phyloP scores from a whole-genome alignment of 106 monocot genomes.

The Allium cepa region DNA sequence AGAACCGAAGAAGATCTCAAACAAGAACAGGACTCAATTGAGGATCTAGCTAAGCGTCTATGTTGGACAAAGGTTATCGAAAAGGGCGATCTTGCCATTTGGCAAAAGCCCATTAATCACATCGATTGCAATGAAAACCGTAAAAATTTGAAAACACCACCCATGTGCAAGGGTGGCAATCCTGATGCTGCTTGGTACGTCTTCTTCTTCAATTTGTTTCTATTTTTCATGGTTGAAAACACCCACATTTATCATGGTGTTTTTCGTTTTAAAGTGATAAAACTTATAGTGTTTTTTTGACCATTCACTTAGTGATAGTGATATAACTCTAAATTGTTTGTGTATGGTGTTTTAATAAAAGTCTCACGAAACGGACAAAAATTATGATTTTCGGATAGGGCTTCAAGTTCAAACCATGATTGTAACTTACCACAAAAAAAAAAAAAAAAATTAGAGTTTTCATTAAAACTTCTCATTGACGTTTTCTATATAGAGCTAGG shows the following conservation, averaged over 20 bases:
- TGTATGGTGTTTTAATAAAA: too few relatives aligned
- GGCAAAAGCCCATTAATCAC: slow-evolving; percentile 33
- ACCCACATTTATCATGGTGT: neutral
- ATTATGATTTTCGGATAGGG: too few relatives aligned
- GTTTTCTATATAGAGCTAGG: too few relatives aligned
- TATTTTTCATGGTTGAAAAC: too few relatives aligned
- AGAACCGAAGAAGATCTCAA: slow-evolving; percentile 26
- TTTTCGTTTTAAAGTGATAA: neutral
- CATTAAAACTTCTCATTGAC: too few relatives aligned
- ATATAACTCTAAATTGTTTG: too few relatives aligned
- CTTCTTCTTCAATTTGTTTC: neutral
- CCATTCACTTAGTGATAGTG: too few relatives aligned
- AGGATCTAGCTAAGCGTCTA: slow-evolving; percentile 19
- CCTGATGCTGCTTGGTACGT: slow-evolving; percentile 26
- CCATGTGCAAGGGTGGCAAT: slow-evolving; percentile 21
- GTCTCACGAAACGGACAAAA: too few relatives aligned
- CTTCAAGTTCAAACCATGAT: too few relatives aligned
- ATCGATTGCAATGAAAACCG: slow-evolving; percentile 17
- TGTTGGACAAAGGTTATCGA: slow-evolving; percentile 28
- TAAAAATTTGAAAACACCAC: slow-evolving; percentile 13
- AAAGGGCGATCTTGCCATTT: slow-evolving; percentile 24
- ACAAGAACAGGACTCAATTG: slow-evolving; percentile 20
- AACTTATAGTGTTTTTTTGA: too few relatives aligned
- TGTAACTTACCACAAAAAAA: too few relatives aligned
- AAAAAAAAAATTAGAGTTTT: too few relatives aligned